Evolutionary conservation across 257 asterid species (phyloP).

Genomic region (Solanum gandarillasii): DNA sequence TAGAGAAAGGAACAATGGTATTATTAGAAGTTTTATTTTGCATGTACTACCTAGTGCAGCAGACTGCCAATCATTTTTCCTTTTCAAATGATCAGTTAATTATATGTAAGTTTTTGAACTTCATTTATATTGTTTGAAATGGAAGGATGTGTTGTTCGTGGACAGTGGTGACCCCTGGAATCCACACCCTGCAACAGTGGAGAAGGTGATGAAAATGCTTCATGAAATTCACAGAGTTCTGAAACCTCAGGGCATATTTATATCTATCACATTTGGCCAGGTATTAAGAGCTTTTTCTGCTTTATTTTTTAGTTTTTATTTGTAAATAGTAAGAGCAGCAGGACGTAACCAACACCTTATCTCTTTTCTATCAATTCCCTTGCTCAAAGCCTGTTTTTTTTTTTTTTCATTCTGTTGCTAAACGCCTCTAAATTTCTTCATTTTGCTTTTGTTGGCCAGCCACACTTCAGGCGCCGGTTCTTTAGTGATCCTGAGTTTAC

Average conservation of each 20-base stretch:
- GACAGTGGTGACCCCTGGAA: constrained; percentile 99
- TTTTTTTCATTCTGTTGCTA: neutral
- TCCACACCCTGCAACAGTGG: constrained; percentile 62
- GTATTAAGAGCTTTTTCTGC: constrained; percentile 18
- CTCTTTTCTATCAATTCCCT: neutral
- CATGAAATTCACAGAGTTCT: constrained; percentile 71
- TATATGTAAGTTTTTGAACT: constrained; percentile 1
- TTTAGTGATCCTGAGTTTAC: constrained; percentile 58
- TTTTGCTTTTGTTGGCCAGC: constrained; percentile 32
- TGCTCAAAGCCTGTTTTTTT: neutral
- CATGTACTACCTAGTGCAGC: neutral
- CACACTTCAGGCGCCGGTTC: constrained; percentile 81
- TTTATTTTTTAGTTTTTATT: neutral
- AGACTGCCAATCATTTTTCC: neutral
- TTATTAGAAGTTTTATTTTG: neutral
- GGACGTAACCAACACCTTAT: neutral
- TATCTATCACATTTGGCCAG: constrained; percentile 92
- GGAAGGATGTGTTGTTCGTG: constrained; percentile 91
- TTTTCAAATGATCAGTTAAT: neutral
- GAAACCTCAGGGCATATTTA: constrained; percentile 72
- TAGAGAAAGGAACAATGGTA: constrained; percentile 99
- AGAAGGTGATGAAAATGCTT: constrained; percentile 75
- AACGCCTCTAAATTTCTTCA: neutral
- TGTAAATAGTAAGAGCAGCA: neutral
- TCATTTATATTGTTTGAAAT: constrained; percentile 3